Base-by-base conservation (phyloP, 1,284 basidiomycete genomes). In the Phlebopus sp. region DNA sequence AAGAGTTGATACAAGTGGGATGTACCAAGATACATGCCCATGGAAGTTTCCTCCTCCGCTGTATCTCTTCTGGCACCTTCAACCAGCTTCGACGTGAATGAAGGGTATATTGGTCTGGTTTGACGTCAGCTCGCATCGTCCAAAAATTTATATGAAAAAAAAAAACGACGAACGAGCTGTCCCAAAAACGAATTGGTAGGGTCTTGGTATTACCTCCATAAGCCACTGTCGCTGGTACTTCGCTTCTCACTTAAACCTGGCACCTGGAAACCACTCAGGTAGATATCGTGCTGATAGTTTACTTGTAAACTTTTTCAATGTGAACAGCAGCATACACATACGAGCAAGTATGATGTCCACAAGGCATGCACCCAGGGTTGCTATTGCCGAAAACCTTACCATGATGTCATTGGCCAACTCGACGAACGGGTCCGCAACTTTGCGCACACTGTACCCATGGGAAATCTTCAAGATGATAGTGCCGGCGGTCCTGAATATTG, bases 261-360 rank as follows among this genome's bases (percentile, higher is more conserved):
- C 64, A 0, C 75, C 74, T 18, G 75, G 76, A 4, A 75, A 40
- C 75, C 74, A 77, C 44, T 69, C 67, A 1, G 75, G 75, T 7
- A 76, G 45, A 29, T 63, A 47, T 42, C 60, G 63, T 45, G 77
- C 62, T 64, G 42, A 8, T 10, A 42, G 11, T 19, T 9, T 10
- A 42, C n/a, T 8, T 36, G 11, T 25, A 5, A 17, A 15, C 11
- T 35, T 8, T 15, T 15, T 9, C 13, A 25, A 7, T 29, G 11
- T 14, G 13, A 13, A 2, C 19, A n/a, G n/a, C 1, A 23, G 13
- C 7, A 21, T 11, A 18, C 19, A 56, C 59, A 34, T 44, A 62
- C 60, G 36, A 9, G 52, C 35, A 21, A 59, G 62, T 21, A 62
- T 27, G 10, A 54, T 25, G 45, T 63, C 59, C n/a, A 60, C 60